Conservation (phyloP, 257 asterid genomes). For the Leonotis leonurus region DNA sequence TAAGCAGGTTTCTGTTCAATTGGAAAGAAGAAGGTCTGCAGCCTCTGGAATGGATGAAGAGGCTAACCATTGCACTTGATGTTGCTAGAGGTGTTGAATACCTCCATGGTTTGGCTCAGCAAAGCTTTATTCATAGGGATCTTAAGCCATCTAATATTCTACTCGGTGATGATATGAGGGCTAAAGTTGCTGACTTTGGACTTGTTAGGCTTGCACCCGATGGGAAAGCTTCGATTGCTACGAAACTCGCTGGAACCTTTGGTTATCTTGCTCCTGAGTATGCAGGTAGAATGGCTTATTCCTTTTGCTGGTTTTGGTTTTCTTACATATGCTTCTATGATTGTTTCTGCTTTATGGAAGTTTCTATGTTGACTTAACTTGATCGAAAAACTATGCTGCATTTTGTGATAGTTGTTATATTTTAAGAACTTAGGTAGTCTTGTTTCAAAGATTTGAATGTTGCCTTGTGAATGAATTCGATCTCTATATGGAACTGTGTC, state of each 20-base stretch:
- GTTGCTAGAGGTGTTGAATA: conserved; percentile 90
- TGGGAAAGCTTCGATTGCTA: conserved; percentile 72
- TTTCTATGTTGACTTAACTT: not conserved
- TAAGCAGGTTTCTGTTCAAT: conserved; percentile 57
- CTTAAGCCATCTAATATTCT: conserved; percentile 86
- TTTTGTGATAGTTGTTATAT: not conserved
- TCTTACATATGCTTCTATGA: not conserved
- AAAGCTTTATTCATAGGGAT: conserved; percentile 84
- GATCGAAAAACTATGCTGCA: not conserved
- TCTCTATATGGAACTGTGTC: not conserved
- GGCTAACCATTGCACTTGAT: conserved; percentile 68
- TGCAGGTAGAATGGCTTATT: conserved; percentile 30
- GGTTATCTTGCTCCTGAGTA: conserved; percentile 91
- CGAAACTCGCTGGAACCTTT: conserved; percentile 78
- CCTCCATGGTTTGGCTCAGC: conserved; percentile 81
- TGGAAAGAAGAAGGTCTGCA: conserved; percentile 69
- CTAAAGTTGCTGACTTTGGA: conserved; percentile 90
- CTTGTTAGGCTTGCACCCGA: conserved; percentile 88
- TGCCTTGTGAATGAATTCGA: not conserved
- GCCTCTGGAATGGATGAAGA: conserved; percentile 81
- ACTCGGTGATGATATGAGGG: conserved; percentile 84
- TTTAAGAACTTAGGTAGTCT: not conserved
- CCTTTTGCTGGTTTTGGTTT: not conserved
- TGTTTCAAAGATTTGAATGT: not conserved
- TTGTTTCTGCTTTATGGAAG: not conserved